phyloP scores from a whole-genome alignment of 306 rosid species.

The Mimosa pudica region DNA sequence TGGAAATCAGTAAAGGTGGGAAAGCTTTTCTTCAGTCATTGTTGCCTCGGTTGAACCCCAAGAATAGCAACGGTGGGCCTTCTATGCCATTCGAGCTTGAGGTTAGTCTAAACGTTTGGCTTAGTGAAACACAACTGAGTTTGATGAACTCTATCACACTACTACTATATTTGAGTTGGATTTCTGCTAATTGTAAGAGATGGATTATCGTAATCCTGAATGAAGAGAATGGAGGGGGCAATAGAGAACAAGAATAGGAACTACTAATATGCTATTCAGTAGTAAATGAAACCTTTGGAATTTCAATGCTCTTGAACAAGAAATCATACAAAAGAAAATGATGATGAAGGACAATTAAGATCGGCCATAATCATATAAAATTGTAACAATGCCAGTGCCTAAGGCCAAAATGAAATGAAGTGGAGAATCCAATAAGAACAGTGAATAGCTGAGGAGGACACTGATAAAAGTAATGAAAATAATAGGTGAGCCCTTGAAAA shows the following conservation, averaged over 20 bases:
- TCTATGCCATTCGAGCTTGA: constrained; percentile 98
- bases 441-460: background rate
- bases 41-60: constrained; percentile 88
- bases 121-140: constrained; percentile 5
- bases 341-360: constrained; percentile 2
- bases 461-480: background rate
- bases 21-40: constrained; percentile 83
- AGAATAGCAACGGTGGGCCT: constrained; percentile 73
- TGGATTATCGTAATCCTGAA: too few relatives aligned
- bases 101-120: constrained; percentile 57
- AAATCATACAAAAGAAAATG: constrained; percentile 5
- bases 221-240: too few relatives aligned
- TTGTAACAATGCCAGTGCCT: constrained; percentile 13
- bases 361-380: constrained; percentile 19
- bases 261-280: background rate
- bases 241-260: too few relatives aligned
- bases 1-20: constrained; percentile 76
- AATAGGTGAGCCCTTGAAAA: constrained; percentile 16
- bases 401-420: constrained; percentile 18
- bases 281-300: background rate
- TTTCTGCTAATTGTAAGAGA: background rate
- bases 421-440: background rate
- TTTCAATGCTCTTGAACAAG: background rate
- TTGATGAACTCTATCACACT: constrained; percentile 13
- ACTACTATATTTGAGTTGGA: constrained; percentile 11